phyloP scores from a whole-genome alignment of 768 basidiomycete genomes.

The Lactarius hengduanensis region DNA sequence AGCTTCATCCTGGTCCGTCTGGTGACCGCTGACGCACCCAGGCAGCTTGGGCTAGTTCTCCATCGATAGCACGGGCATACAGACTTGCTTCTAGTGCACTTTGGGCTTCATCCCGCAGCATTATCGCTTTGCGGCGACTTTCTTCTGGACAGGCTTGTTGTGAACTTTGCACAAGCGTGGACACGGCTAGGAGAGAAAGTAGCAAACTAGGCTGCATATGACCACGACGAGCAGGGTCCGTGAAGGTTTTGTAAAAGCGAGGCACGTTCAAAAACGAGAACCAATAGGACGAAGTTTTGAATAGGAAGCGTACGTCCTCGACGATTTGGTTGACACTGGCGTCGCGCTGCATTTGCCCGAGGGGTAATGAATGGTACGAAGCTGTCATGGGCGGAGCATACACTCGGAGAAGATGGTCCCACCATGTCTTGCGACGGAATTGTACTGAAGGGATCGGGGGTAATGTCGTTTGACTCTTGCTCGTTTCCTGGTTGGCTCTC shows the following conservation, averaged over 20 bases:
- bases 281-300: constrained; percentile 66
- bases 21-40: constrained; percentile 49
- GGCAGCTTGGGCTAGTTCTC: constrained; percentile 70
- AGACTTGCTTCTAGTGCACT: constrained; percentile 68
- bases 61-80: constrained; percentile 69
- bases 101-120: constrained; percentile 66
- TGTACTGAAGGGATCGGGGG: constrained; percentile 60
- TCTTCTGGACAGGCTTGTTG: constrained; percentile 50
- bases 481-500: constrained; percentile 16
- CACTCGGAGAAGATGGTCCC: constrained; percentile 63
- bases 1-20: not conserved
- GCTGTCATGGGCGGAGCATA: constrained; percentile 38
- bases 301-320: constrained; percentile 60
- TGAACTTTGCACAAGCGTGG: constrained; percentile 70
- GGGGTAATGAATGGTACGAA: constrained; percentile 12
- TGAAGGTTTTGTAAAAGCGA: constrained; percentile 59
- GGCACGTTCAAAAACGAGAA: constrained; percentile 74
- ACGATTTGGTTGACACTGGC: constrained; percentile 46
- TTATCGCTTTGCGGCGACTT: constrained; percentile 57
- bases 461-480: constrained; percentile 26
- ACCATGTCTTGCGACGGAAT: constrained; percentile 75
- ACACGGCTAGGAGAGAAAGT: constrained; percentile 58
- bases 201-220: constrained; percentile 67
- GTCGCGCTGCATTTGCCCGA: constrained; percentile 47
- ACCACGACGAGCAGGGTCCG: constrained; percentile 52